Percentiles rank a stretch among this genome's conserved stretches.
Conservation (phyloP, 2,329 filamentous ascomycete species). For the Penicillium sclerotiorum region DNA sequence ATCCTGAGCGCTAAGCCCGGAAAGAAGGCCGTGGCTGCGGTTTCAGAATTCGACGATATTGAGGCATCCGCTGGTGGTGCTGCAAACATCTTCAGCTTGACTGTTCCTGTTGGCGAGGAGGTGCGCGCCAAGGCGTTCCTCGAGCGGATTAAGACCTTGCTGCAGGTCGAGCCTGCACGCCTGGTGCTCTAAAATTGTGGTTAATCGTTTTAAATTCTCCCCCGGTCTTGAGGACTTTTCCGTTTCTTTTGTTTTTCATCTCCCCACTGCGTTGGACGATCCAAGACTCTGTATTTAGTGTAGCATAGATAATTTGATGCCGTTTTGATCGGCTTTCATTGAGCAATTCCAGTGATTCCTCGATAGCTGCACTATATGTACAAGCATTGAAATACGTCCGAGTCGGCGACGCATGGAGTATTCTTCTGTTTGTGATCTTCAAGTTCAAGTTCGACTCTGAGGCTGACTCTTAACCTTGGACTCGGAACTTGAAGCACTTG, state of each 20-base stretch:
- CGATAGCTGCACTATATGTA: too few relatives aligned
- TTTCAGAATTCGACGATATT: conserved; percentile 11
- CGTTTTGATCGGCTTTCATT: conserved; percentile 17
- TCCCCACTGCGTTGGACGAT: conserved; percentile 17
- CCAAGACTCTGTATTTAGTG: conserved; percentile 27
- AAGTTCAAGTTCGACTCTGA: too few relatives aligned
- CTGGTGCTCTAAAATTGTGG: conserved; percentile 58
- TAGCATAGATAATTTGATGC: conserved; percentile 32
- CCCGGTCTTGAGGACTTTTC: conserved; percentile 11
- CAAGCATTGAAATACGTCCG: too few relatives aligned
- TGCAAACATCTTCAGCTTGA: conserved; percentile 79
- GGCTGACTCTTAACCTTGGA: too few relatives aligned
- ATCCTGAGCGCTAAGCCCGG: conserved; percentile 62
- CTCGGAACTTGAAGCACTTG: too few relatives aligned
- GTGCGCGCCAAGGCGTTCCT: conserved; percentile 79
- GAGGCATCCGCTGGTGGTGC: conserved; percentile 52
- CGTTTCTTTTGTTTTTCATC: conserved; percentile 19
- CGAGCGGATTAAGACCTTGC: conserved; percentile 78
- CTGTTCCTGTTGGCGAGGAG: conserved; percentile 78
- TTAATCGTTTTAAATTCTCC: conserved; percentile 16
- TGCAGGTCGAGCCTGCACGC: conserved; percentile 78
- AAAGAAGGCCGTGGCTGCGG: conserved; percentile 34
- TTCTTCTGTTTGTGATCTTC: too few relatives aligned
- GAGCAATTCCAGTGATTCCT: too few relatives aligned
- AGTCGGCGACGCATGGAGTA: too few relatives aligned